phyloP scores from a whole-genome alignment of 306 rosid species.

The Vachellia pachyceras region DNA sequence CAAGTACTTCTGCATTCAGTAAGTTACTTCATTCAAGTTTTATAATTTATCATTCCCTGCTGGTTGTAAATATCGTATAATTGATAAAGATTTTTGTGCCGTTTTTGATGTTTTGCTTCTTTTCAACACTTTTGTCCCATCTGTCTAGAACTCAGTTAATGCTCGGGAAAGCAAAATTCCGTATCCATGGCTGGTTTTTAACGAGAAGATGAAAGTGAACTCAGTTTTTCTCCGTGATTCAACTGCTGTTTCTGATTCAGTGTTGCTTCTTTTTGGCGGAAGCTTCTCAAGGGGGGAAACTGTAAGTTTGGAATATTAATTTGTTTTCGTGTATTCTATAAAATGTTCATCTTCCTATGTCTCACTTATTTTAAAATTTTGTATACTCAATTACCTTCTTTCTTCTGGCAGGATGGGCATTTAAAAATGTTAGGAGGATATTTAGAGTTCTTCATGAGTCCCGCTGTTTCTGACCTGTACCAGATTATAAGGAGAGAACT shows the following conservation, averaged over 20 bases:
- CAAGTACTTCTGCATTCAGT: slow-evolving; percentile 91
- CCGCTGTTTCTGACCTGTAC: slow-evolving; percentile 75
- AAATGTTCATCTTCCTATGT: slow-evolving; percentile 11
- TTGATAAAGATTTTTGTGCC: neutral
- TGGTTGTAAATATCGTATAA: slow-evolving; percentile 25
- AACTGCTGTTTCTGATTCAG: slow-evolving; percentile 88
- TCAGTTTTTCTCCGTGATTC: slow-evolving; percentile 97
- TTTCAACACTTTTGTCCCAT: slow-evolving; percentile 39
- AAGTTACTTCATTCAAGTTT: slow-evolving; percentile 38
- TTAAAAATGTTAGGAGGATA: slow-evolving; percentile 95
- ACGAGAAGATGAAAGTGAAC: slow-evolving; percentile 96
- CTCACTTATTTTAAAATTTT: no score
- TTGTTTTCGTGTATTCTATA: slow-evolving; percentile 8
- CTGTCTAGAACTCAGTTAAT: slow-evolving; percentile 86
- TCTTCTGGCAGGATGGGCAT: slow-evolving; percentile 76
- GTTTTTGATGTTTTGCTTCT: slow-evolving; percentile 33
- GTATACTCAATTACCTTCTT: slow-evolving; percentile 16
- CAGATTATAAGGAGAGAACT: slow-evolving; percentile 71
- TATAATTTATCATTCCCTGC: slow-evolving; percentile 22
- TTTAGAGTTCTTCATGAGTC: slow-evolving; percentile 88
- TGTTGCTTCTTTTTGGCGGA: slow-evolving; percentile 92
- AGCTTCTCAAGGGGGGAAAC: slow-evolving; percentile 67
- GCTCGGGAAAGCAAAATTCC: slow-evolving; percentile 90
- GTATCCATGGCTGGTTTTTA: slow-evolving; percentile 95
- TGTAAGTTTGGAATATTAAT: slow-evolving; percentile 49